Evolutionary conservation across 345 rosid genomes (phyloP).

Genomic region (Anastatica hierochuntica): DNA sequence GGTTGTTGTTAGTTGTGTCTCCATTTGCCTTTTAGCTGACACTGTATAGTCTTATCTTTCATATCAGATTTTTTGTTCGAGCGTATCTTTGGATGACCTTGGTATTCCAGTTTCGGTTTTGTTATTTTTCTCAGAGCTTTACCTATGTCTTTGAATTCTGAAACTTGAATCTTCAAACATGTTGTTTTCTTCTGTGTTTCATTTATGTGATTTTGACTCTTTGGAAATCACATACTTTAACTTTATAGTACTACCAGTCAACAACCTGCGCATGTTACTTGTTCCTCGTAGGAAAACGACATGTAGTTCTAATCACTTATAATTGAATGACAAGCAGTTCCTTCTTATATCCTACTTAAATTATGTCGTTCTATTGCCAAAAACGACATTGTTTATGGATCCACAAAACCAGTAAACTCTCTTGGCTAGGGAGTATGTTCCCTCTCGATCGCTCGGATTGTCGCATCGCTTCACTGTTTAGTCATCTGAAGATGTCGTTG

Average conservation of each 20-base stretch:
- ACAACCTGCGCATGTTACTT: neutral
- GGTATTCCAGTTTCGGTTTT: neutral
- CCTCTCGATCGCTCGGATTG: neutral
- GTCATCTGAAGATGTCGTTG: slow-evolving; percentile 36
- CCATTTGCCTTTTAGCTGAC: neutral
- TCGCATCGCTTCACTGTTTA: neutral
- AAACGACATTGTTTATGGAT: neutral
- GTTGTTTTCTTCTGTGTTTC: neutral
- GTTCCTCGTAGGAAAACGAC: neutral
- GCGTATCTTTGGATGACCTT: too few species aligned
- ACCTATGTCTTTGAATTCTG: neutral
- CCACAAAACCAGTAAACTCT: neutral
- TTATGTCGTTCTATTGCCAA: neutral
- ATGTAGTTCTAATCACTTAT: neutral
- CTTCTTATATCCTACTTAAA: too few species aligned
- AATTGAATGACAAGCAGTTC: neutral
- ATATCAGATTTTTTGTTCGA: too few species aligned
- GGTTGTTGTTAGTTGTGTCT: slow-evolving; percentile 49
- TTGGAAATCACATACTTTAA: too few species aligned
- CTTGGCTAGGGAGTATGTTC: neutral
- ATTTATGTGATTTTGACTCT: too few species aligned
- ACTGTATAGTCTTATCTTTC: too few species aligned
- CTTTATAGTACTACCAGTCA: neutral
- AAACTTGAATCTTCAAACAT: neutral
- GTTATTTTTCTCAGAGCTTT: neutral